A percentile compares a stretch with the other conserved stretches of the same genome.
phyloP scores from a whole-genome alignment of 2,329 filamentous ascomycete genomes.

The Penicillium sp. region DNA sequence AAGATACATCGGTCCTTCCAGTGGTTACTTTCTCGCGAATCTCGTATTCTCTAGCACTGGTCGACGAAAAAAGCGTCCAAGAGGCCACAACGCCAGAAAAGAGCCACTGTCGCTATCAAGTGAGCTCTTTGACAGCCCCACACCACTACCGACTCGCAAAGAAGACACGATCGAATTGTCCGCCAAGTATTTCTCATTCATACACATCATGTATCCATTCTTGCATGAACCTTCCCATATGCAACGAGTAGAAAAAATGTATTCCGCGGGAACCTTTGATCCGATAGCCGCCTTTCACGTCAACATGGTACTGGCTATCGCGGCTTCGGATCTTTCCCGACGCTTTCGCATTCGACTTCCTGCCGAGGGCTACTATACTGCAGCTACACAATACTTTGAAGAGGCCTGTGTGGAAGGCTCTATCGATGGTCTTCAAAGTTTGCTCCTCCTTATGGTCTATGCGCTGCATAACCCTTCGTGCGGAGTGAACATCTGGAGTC shows the following conservation, averaged over 20 bases:
- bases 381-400: constrained; percentile 51
- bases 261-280: constrained; percentile 25
- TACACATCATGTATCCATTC: constrained; percentile 53
- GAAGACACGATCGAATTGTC: constrained; percentile 45
- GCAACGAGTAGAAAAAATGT: constrained; percentile 36
- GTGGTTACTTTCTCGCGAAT: constrained; percentile 55
- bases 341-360: constrained; percentile 47
- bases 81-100: constrained; percentile 1
- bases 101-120: constrained; percentile 23
- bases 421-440: constrained; percentile 51
- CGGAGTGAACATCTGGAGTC: constrained; percentile 54
- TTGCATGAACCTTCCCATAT: constrained; percentile 49
- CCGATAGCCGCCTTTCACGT: constrained; percentile 48
- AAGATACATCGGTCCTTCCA: constrained; percentile 57
- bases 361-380: constrained; percentile 51
- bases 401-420: constrained; percentile 51
- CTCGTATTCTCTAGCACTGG: constrained; percentile 47
- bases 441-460: constrained; percentile 47
- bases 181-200: constrained; percentile 50
- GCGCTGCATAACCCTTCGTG: constrained; percentile 53
- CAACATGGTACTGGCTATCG: constrained; percentile 56
- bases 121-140: constrained; percentile 30
- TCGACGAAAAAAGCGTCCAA: constrained; percentile 16
- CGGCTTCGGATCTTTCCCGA: constrained; percentile 47
- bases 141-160: constrained; percentile 28